Evolutionary conservation across 352 stramenopile genomes (phyloP), one percentile per base, ranked within the genome.

Genomic region (Hyaloperonospora arabidopsidis): DNA sequence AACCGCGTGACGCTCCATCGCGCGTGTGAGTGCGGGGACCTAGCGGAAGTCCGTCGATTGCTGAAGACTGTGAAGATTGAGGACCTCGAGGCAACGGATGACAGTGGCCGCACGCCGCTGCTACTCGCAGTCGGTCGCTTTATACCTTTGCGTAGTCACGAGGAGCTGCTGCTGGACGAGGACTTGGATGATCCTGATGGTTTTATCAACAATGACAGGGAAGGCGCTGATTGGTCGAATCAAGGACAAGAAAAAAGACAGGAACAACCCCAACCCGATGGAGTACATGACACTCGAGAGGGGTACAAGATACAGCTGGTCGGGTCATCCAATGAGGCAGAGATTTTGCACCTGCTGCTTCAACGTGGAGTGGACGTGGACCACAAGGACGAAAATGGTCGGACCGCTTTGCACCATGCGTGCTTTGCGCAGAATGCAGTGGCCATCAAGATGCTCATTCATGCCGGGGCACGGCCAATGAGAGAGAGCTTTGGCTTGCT

Each of bases 1-100:
- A 92, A 92, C 64, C 86, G 60, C 25, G 63, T 85, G 61, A 89
- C 84, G 57, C 67, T 94, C 50, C 80, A 89, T 60, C 89, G 79
- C 65, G 72, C 75, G n/a, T 92, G 81, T 58, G 74, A 79, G 49
- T 81, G 80, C 52, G 71, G 79, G 18, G 84, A 94, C 61, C 52
- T 94, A 48, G 53, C 39, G 23, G 58, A 72, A 35, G 70, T 89
- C 28, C 68, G 72, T 54, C 57, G 64, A 15, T 65, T 94, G 57
- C 68, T 94, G 6, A 74, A 76, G 62, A 81, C 65, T 2, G 72
- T 65, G 40, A 76, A 74, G 19, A 55, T 67, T n/a, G 75, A 83
- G 39, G 67, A 93, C 49, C 59, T 93, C 5, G 84, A 94, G 49
- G 70, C 70, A 15, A 72, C 63, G 40, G 81, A 94, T 45, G 79